phyloP scores from a whole-genome alignment of 2,329 filamentous ascomycete genomes.

The Fusarium virguliforme region DNA sequence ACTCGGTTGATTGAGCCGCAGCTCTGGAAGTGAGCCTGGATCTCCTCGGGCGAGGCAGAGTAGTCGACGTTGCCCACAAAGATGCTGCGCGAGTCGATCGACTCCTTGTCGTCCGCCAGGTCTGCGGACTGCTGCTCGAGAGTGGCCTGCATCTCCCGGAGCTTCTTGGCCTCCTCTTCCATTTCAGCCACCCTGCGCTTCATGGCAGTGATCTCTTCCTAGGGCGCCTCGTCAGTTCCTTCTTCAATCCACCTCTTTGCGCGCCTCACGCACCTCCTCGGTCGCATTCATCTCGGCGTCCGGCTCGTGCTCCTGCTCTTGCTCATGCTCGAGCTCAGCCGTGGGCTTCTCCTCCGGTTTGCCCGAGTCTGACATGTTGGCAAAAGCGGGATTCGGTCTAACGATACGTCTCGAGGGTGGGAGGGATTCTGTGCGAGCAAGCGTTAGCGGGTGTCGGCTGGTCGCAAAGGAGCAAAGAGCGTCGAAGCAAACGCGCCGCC shows the following conservation, averaged over 20 bases:
- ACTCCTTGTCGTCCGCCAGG: conserved; percentile 92
- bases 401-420: conserved; percentile 6
- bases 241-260: conserved; percentile 50
- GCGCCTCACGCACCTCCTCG: conserved; percentile 58
- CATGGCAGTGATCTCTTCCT: conserved; percentile 90
- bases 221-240: conserved; percentile 55
- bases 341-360: conserved; percentile 54
- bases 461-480: conserved; percentile 16
- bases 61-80: conserved; percentile 99
- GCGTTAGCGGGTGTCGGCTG: conserved; percentile 31
- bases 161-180: conserved; percentile 90
- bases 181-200: conserved; percentile 90
- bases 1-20: conserved; percentile 98
- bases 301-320: conserved; percentile 51
- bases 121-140: conserved; percentile 89
- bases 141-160: conserved; percentile 88
- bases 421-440: conserved; percentile 19
- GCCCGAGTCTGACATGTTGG: conserved; percentile 55
- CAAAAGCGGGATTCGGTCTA: conserved; percentile 6
- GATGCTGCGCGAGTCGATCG: conserved; percentile 94
- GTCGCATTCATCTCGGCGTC: conserved; percentile 53
- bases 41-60: conserved; percentile 93
- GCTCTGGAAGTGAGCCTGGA: conserved; percentile 98
- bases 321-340: conserved; percentile 54
- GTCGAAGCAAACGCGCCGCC: conserved; percentile 21